Conservation (phyloP, 2,329 filamentous ascomycete species). For the Neopestalotiopsis rosae region DNA sequence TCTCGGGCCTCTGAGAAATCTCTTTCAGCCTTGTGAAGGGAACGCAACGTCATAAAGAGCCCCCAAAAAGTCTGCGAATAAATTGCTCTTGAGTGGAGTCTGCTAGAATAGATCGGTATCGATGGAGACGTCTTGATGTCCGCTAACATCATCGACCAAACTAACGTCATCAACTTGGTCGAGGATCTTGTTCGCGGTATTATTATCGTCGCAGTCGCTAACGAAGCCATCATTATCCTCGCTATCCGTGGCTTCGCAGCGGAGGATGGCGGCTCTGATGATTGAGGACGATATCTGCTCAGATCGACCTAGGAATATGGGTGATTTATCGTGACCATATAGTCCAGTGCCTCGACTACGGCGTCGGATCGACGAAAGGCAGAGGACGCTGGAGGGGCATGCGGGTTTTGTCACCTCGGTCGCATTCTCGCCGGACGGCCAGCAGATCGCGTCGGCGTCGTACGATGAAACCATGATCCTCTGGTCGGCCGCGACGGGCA, state of each 20-base stretch:
- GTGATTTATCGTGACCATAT: background rate
- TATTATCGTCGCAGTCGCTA: background rate
- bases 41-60: background rate
- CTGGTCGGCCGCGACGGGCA: slow-evolving; percentile 17
- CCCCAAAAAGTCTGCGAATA: background rate
- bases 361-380: background rate
- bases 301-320: background rate
- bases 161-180: background rate
- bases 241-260: background rate
- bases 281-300: background rate
- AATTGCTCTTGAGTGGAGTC: background rate
- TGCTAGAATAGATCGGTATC: background rate
- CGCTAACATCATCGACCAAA: background rate
- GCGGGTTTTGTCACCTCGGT: background rate
- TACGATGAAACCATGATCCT: slow-evolving; percentile 23
- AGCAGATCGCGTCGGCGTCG: slow-evolving; percentile 18
- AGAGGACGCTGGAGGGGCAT: slow-evolving; percentile 23
- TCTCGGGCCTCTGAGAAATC: background rate
- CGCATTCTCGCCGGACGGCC: slow-evolving; percentile 23
- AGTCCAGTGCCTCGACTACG: background rate
- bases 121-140: background rate
- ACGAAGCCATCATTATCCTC: background rate
- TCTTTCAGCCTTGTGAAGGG: background rate
- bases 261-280: background rate
- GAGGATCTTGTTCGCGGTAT: too few relatives aligned